Evolutionary conservation across 306 rosid genomes (phyloP).

Genomic region (Rubus idaeus): DNA sequence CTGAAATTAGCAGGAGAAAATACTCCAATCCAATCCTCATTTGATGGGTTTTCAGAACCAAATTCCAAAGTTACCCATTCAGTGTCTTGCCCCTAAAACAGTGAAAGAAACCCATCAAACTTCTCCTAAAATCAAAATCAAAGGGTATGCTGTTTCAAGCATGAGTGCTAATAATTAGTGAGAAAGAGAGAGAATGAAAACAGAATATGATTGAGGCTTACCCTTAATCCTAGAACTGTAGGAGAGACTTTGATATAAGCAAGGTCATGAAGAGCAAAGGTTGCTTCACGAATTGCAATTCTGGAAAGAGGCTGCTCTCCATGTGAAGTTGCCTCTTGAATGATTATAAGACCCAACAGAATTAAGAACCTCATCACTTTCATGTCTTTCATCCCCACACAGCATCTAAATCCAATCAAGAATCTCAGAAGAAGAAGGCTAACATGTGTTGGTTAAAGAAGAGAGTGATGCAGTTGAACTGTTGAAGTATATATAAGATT

Average conservation of each 20-base stretch:
- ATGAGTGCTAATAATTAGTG: neutral
- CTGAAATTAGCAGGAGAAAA: conserved; percentile 84
- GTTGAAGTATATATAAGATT: neutral
- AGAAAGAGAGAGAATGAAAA: neutral
- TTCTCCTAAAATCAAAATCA: neutral
- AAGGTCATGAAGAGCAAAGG: conserved; percentile 44
- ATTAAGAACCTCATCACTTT: conserved; percentile 31
- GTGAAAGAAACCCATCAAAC: conserved; percentile 4
- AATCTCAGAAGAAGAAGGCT: no score
- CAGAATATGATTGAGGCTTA: conserved; percentile 21
- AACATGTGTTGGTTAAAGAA: neutral
- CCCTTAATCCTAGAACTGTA: conserved; percentile 49
- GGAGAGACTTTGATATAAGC: conserved; percentile 59
- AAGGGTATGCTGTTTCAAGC: neutral
- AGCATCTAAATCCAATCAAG: neutral
- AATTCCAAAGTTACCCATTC: conserved; percentile 65
- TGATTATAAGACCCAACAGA: conserved; percentile 38
- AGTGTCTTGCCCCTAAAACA: conserved; percentile 58
- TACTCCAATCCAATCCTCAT: conserved; percentile 79
- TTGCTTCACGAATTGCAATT: conserved; percentile 50
- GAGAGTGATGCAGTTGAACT: neutral
- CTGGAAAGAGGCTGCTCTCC: conserved; percentile 58
- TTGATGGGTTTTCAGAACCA: conserved; percentile 51
- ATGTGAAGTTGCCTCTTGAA: conserved; percentile 46
- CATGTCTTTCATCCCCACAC: conserved; percentile 35